These are phyloP conservation scores for Solanum lycopersicoides DNA, from an alignment of 257 asterid species.

Conservation along the genomic window DNA sequence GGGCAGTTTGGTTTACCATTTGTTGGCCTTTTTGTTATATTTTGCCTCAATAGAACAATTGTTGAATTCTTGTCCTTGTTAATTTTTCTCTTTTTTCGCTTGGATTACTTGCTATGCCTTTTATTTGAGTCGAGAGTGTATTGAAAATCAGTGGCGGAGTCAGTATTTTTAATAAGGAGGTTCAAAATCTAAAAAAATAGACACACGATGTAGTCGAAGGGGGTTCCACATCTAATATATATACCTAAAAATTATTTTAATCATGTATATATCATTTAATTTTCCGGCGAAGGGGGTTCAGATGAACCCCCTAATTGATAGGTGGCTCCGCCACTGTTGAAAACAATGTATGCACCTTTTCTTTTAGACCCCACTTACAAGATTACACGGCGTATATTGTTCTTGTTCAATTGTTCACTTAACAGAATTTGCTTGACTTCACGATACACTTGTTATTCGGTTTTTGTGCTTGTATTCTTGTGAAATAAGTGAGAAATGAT, in stretches of 20 bases:
- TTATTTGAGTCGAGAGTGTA: not conserved
- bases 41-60: not conserved
- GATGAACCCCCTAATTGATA: too few relatives aligned
- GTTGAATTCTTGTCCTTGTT: not conserved
- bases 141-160: too few relatives aligned
- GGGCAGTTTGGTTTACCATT: not conserved
- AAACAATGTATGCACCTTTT: not conserved
- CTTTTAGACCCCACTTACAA: not conserved
- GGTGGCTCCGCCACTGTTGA: too few relatives aligned
- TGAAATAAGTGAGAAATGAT: not conserved
- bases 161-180: too few relatives aligned
- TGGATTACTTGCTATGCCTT: not conserved
- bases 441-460: not conserved
- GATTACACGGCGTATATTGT: not conserved
- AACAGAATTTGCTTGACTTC: not conserved
- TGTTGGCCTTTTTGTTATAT: not conserved
- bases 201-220: too few relatives aligned
- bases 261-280: too few relatives aligned
- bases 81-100: not conserved
- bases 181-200: too few relatives aligned
- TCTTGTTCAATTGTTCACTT: not conserved
- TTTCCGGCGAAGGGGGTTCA: too few relatives aligned
- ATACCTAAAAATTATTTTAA: too few relatives aligned
- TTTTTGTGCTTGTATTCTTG: not conserved
- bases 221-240: too few relatives aligned